Conservation (phyloP, 2,329 filamentous ascomycete species). For the Exophiala oligosperma region DNA sequence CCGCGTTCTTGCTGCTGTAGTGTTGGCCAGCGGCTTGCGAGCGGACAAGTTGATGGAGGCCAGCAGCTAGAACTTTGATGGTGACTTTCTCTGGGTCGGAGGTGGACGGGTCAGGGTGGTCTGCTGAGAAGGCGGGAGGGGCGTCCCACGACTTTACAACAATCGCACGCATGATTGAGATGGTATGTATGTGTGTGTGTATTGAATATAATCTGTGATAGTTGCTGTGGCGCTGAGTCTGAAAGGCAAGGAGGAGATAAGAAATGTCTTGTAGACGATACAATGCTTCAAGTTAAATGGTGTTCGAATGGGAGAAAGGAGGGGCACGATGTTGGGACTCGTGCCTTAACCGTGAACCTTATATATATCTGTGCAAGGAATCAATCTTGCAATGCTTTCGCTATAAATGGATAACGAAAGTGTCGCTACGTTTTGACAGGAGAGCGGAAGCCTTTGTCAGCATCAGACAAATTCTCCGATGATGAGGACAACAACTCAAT, state of each 20-base stretch:
- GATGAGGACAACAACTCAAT: too few species aligned
- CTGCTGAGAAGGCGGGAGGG: slow-evolving; percentile 18
- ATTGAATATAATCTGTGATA: background rate
- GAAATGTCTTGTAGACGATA: too few species aligned
- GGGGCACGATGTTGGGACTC: too few species aligned
- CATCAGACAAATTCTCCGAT: background rate
- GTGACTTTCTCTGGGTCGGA: slow-evolving; percentile 40
- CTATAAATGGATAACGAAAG: slow-evolving; percentile 1
- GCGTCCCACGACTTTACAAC: slow-evolving; percentile 23
- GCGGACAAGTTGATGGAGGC: slow-evolving; percentile 56
- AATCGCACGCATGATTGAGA: slow-evolving; percentile 23
- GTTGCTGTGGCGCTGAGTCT: too few species aligned
- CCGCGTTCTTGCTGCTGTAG: slow-evolving; percentile 46
- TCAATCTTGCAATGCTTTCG: background rate
- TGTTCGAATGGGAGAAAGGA: too few species aligned
- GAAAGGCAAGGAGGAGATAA: too few species aligned
- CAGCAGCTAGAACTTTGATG: slow-evolving; percentile 54
- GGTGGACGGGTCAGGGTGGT: slow-evolving; percentile 15
- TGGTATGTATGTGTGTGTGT: background rate
- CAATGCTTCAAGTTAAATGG: too few species aligned
- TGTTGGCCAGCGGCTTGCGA: slow-evolving; percentile 56
- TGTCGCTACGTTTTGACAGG: background rate
- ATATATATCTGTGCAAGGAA: background rate
- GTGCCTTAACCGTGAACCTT: background rate
- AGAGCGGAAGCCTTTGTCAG: slow-evolving; percentile 2